Evolutionary conservation across 2,329 filamentous ascomycete genomes (phyloP).

Genomic region (Bipolaris sorokiniana): DNA sequence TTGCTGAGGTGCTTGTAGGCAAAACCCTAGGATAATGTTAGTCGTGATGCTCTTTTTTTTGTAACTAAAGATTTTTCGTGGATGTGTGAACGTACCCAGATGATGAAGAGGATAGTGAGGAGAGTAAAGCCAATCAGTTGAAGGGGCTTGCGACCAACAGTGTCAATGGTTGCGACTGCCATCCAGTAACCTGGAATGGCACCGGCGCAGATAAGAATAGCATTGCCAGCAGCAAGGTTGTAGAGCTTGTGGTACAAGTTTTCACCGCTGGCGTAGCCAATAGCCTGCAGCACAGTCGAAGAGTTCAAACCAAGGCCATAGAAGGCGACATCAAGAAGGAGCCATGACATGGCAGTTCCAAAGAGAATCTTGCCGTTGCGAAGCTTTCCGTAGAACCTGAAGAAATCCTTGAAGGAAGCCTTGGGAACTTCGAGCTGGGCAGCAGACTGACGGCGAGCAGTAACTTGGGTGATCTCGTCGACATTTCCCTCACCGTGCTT

Average conservation of each 20-base stretch:
- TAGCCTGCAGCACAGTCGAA: constrained; percentile 71
- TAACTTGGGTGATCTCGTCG: constrained; percentile 70
- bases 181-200: constrained; percentile 82
- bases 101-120: constrained; percentile 44
- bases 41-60: neutral
- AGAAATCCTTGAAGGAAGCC: constrained; percentile 75
- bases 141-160: constrained; percentile 62
- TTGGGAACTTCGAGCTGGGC: constrained; percentile 68
- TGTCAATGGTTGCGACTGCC: constrained; percentile 64
- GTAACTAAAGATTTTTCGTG: neutral
- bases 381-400: constrained; percentile 70
- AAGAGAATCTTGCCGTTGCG: constrained; percentile 75
- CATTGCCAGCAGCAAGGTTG: constrained; percentile 78
- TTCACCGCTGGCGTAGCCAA: constrained; percentile 69
- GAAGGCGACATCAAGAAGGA: constrained; percentile 64
- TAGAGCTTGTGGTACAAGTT: constrained; percentile 72
- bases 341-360: constrained; percentile 82
- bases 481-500: constrained; percentile 65
- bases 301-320: constrained; percentile 73
- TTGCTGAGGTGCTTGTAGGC: constrained; percentile 45
- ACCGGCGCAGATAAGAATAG: constrained; percentile 78
- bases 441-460: constrained; percentile 61
- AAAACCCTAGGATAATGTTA: constrained; percentile 26
- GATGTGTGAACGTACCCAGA: constrained; percentile 29
- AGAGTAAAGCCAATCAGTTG: constrained; percentile 43